Evolutionary conservation across 345 rosid genomes (phyloP).

Genomic region (Psidium guajava): DNA sequence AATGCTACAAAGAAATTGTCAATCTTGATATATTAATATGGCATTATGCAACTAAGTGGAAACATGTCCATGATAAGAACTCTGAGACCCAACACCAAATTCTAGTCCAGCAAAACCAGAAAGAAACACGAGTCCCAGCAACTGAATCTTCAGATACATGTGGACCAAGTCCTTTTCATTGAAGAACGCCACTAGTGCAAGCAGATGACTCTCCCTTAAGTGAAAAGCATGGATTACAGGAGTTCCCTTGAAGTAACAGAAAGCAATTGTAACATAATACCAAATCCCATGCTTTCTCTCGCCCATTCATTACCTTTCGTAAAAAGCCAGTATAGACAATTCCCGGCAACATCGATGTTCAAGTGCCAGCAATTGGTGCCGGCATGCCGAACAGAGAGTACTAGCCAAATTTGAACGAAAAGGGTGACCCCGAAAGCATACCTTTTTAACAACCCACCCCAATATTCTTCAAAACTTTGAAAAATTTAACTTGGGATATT

Average conservation of each 20-base stretch:
- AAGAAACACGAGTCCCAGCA: background rate
- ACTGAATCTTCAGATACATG: background rate
- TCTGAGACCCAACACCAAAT: background rate
- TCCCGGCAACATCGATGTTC: background rate
- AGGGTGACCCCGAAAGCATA: background rate
- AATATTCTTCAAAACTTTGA: background rate
- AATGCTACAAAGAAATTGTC: background rate
- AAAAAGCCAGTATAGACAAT: background rate
- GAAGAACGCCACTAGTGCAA: background rate
- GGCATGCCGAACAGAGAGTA: background rate
- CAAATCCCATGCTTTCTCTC: conserved; percentile 16
- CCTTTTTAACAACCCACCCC: background rate
- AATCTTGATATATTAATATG: background rate
- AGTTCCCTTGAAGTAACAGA: background rate
- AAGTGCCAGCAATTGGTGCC: background rate
- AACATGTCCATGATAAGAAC: background rate
- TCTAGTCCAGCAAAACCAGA: background rate
- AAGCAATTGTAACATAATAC: conserved; percentile 20
- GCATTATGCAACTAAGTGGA: background rate
- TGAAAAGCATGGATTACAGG: conserved; percentile 12
- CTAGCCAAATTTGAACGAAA: background rate
- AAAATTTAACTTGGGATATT: background rate
- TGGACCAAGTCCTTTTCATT: background rate
- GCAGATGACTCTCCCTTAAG: conserved; percentile 15
- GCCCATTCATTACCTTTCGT: background rate